Percentiles rank a stretch among this genome's conserved stretches.
Evolutionary conservation across 176 grass and related monocot species (phyloP).

Genomic region (Triticum timopheevii): DNA sequence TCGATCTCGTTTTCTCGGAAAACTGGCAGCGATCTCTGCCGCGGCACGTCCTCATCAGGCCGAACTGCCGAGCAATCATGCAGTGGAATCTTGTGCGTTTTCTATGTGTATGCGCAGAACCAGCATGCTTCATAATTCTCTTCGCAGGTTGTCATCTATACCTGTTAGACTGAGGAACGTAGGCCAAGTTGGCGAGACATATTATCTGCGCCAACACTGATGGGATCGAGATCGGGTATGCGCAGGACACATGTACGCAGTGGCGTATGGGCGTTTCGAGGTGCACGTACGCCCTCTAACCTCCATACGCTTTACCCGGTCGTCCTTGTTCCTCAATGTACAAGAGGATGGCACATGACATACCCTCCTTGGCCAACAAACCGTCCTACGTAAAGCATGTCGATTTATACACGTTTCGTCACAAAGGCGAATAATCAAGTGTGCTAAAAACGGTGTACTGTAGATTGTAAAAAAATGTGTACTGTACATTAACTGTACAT

Average conservation of each 20-base stretch:
- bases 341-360: neutral
- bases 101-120: neutral
- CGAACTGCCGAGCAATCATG: conserved; percentile 22
- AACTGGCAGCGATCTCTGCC: conserved; percentile 9
- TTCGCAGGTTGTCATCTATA: conserved; percentile 6
- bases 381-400: neutral
- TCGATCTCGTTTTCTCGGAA: neutral
- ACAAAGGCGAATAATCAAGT: neutral
- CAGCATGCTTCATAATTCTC: conserved; percentile 10
- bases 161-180: neutral
- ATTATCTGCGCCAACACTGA: neutral
- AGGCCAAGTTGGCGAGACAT: neutral
- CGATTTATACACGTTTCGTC: neutral
- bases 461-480: neutral
- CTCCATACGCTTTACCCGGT: neutral
- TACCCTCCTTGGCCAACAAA: conserved; percentile 8
- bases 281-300: neutral
- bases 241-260: neutral
- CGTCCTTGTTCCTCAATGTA: neutral
- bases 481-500: neutral
- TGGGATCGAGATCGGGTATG: neutral
- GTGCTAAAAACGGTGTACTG: neutral
- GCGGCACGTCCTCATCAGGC: conserved; percentile 1
- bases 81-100: conserved; percentile 16
- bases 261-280: neutral